Base-by-base conservation (phyloP, 805 yeast genomes). In the Tetrapisispora namnaoensis region DNA sequence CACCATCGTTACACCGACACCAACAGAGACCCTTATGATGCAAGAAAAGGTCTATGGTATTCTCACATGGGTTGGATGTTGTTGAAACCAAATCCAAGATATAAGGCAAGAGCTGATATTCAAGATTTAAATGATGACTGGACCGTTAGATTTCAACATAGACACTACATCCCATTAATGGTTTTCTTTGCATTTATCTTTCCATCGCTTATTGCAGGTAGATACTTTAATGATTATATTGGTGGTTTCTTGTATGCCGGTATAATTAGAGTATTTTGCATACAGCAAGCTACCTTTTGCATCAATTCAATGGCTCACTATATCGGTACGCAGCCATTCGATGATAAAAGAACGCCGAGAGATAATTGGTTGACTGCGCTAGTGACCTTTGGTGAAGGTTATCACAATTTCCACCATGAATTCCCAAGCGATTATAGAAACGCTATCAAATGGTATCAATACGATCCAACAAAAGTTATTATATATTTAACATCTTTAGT, bases 41-140 rank as follows among this genome's bases (percentile, higher is more conserved):
- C 95, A 18, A 77, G 90, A 71, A 73, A 72, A 60, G 95, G 95
- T 17, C 80, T 85, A 66, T 84, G 90, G 88, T 86, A 76, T 63
- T 78, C 87, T 30, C 95, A 86, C 70, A 71, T 86, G 72, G 91
- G 91, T 39, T 86, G 95, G 95, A 83, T 86, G 91, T 72, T 86
- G 54, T 62, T 73, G 50, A 80, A 82, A 66, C 86, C 93, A 59
- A 85, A 86, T 67, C 93, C 93, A 59, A 83, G 82, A 70, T 78
- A 78, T 67, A 78, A 82, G 63, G 93, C 93, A 16, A 73, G 90
- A 69, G 88, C 89, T 37, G 90, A 83, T 64, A 86, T 86, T 55
- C 76, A 84, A 44, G 95, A 86, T 67, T 77, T 86, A 68, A 75
- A 82, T 49, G 77, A 77, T 60, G 93, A 86, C 67, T 81, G 88